A percentile compares a stretch with the other conserved stretches of the same genome.
Evolutionary conservation across 2,329 filamentous ascomycete species (phyloP).

Genomic region (Aspergillus chevalieri): DNA sequence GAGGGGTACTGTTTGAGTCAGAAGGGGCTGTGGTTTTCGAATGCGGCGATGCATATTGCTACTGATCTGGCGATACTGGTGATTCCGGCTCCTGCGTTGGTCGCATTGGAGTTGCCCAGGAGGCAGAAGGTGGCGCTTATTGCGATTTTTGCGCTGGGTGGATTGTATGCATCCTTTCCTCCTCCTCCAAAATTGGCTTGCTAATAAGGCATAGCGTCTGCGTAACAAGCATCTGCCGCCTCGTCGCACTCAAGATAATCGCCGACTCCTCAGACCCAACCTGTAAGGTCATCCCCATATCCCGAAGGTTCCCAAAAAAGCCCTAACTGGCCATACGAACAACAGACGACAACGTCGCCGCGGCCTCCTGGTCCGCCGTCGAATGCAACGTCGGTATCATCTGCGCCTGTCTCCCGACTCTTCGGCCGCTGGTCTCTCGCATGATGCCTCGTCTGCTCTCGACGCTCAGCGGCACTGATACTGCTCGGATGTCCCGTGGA

Average conservation of each 20-base stretch:
- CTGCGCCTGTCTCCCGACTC: conserved; percentile 36
- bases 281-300: conserved; percentile 16
- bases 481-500: background rate
- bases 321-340: conserved; percentile 4
- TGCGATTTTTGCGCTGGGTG: conserved; percentile 37
- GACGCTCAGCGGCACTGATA: conserved; percentile 12
- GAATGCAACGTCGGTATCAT: conserved; percentile 39
- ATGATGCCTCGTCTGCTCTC: conserved; percentile 26
- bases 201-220: conserved; percentile 19
- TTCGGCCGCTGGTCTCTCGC: conserved; percentile 29
- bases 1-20: conserved; percentile 33
- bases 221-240: conserved; percentile 30
- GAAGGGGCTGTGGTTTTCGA: conserved; percentile 40
- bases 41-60: conserved; percentile 39
- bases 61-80: conserved; percentile 40
- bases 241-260: conserved; percentile 26
- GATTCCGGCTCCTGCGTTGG: conserved; percentile 41
- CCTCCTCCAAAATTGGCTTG: background rate
- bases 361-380: conserved; percentile 33
- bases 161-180: conserved; percentile 20
- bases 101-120: conserved; percentile 34
- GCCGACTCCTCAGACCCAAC: conserved; percentile 29
- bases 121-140: conserved; percentile 39
- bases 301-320: background rate
- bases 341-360: conserved; percentile 29